Conservation (phyloP, 495 filamentous ascomycete genomes). For the Aspergillus homomorphus region DNA sequence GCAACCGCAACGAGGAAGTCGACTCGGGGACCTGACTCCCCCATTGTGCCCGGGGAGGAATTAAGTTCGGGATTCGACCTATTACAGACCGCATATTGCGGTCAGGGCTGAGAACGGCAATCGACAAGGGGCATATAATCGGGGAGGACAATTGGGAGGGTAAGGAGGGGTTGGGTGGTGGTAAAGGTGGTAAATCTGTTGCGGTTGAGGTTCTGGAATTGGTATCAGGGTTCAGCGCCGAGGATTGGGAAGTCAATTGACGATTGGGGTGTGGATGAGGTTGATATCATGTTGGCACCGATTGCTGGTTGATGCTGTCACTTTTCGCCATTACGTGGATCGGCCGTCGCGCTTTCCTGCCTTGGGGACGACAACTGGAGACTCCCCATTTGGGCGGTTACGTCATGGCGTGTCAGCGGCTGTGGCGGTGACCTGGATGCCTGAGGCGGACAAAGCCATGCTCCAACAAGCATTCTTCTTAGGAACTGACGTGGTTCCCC, state of each 20-base stretch:
- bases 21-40: background rate
- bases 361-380: background rate
- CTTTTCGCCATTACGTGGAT: background rate
- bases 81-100: slow-evolving; percentile 1
- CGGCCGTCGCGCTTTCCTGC: background rate
- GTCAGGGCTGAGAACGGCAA: background rate
- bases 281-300: background rate
- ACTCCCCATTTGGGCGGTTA: background rate
- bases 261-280: background rate
- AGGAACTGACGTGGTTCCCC: no score
- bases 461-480: background rate
- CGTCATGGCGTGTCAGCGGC: slow-evolving; percentile 24
- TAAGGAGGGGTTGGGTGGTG: background rate
- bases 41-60: background rate
- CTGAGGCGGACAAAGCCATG: background rate
- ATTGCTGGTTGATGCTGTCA: background rate
- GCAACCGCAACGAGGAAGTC: background rate
- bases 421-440: background rate
- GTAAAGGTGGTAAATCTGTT: no score
- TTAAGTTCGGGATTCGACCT: background rate
- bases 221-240: no score
- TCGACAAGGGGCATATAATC: background rate
- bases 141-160: background rate
- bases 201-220: no score
- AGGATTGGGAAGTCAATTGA: no score